Percentiles rank a stretch among this genome's conserved stretches.
Evolutionary conservation across 495 filamentous ascomycete species (phyloP).

Genomic region (Apiosordaria backusii): DNA sequence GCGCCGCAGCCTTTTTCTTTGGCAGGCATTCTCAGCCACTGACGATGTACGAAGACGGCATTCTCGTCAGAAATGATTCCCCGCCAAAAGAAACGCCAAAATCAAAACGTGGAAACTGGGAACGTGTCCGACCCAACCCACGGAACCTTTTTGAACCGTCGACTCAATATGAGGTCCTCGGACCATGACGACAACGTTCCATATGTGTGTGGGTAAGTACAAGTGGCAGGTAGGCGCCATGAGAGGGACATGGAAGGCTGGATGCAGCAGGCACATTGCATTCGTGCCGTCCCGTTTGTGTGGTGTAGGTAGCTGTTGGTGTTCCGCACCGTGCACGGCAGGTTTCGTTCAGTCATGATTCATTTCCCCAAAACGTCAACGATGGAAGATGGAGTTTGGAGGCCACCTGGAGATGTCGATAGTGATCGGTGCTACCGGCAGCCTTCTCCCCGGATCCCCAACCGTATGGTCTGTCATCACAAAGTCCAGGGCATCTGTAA

Average conservation of each 20-base stretch:
- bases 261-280: neutral
- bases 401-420: too few relatives aligned
- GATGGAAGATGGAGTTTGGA: neutral
- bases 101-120: neutral
- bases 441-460: too few relatives aligned
- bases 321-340: neutral
- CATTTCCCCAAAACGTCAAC: neutral
- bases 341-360: neutral
- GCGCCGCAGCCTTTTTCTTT: neutral
- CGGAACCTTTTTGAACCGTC: neutral
- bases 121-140: neutral
- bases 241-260: neutral
- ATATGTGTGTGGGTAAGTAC: neutral
- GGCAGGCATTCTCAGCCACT: neutral
- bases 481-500: neutral
- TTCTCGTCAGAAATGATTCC: neutral
- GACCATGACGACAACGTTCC: neutral
- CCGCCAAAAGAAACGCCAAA: neutral
- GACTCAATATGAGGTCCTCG: neutral
- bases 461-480: neutral
- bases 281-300: neutral
- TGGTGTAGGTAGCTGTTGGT: neutral
- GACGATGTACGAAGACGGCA: neutral
- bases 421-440: too few relatives aligned
- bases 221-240: too few relatives aligned